A percentile compares a stretch with the other conserved stretches of the same genome.
Conservation (phyloP, 1,139 yeast species). For the Yamadazyma sp. region DNA sequence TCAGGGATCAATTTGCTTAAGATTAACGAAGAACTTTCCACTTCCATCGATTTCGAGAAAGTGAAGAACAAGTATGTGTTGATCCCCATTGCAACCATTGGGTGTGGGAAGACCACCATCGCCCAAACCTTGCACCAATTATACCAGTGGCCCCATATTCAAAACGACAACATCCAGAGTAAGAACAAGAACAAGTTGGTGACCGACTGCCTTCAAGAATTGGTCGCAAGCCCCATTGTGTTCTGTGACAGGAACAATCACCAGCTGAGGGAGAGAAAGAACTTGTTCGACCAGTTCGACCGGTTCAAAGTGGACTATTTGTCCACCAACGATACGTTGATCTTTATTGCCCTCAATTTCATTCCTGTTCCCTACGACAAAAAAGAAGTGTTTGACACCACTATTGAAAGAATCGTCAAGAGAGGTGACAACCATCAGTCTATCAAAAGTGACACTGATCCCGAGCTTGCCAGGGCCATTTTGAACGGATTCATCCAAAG, state of each 20-base stretch:
- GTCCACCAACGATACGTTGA: constrained; percentile 31
- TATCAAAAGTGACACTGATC: constrained; percentile 54
- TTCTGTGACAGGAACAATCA: constrained; percentile 86
- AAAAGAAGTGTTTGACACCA: constrained; percentile 47
- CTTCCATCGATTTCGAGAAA: constrained; percentile 10
- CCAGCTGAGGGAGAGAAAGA: constrained; percentile 64
- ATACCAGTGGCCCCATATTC: constrained; percentile 73
- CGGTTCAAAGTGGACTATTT: constrained; percentile 35
- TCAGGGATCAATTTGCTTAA: constrained; percentile 34
- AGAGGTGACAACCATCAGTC: constrained; percentile 94
- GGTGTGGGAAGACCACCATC: constrained; percentile 93
- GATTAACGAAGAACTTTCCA: constrained; percentile 21
- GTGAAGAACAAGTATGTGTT: constrained; percentile 52
- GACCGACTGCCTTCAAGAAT: constrained; percentile 43
- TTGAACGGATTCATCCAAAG: constrained; percentile 74
- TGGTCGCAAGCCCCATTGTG: constrained; percentile 47
- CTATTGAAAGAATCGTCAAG: constrained; percentile 56
- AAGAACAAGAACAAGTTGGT: constrained; percentile 55
- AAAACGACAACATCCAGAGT: constrained; percentile 72
- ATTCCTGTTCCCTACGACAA: constrained; percentile 24
- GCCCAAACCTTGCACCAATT: constrained; percentile 58
- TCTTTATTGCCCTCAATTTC: constrained; percentile 71
- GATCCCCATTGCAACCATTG: constrained; percentile 86
- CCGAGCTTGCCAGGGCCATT: constrained; percentile 50
- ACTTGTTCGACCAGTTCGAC: constrained; percentile 58